Conservation (phyloP, 2,329 filamentous ascomycete species). For the Fusarium virguliforme region DNA sequence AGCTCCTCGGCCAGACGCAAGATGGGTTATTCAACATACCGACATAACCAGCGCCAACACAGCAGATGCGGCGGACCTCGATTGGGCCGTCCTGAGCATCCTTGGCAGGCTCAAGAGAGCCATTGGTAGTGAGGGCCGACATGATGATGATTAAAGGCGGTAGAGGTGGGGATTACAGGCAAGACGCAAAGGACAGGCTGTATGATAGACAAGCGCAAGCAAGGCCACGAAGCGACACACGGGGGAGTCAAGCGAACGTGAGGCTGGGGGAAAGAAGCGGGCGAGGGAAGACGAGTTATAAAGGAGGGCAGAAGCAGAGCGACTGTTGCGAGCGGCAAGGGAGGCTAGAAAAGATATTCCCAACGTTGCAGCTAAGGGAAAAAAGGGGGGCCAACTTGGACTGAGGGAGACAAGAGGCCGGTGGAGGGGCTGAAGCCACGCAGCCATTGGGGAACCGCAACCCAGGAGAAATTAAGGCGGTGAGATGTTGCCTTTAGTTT, state of each 20-base stretch:
- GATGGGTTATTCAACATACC: conserved; percentile 65
- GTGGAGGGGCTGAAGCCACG: conserved; percentile 47
- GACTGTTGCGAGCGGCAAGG: conserved; percentile 29
- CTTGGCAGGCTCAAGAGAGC: conserved; percentile 52
- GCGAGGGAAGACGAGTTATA: conserved; percentile 40
- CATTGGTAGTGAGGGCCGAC: conserved; percentile 54
- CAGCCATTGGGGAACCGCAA: conserved; percentile 41
- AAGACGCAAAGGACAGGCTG: conserved; percentile 33
- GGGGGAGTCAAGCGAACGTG: conserved; percentile 43
- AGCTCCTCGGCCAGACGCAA: conserved; percentile 5
- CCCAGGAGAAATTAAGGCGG: conserved; percentile 51
- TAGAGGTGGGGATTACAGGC: conserved; percentile 38
- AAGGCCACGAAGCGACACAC: conserved; percentile 46
- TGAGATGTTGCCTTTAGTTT: conserved; percentile 48
- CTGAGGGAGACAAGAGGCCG: conserved; percentile 22
- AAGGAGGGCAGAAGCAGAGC: conserved; percentile 39
- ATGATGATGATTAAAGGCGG: conserved; percentile 45
- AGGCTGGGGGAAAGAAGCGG: conserved; percentile 28
- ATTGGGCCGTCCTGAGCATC: conserved; percentile 51
- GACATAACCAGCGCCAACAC: conserved; percentile 83
- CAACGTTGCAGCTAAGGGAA: conserved; percentile 44
- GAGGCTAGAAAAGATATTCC: conserved; percentile 48
- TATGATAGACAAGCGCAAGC: conserved; percentile 45
- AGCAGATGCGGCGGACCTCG: conserved; percentile 75
- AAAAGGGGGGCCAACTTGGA: conserved; percentile 38